Conservation (phyloP, 2,329 filamentous ascomycete species). For the Penicillium sp. region DNA sequence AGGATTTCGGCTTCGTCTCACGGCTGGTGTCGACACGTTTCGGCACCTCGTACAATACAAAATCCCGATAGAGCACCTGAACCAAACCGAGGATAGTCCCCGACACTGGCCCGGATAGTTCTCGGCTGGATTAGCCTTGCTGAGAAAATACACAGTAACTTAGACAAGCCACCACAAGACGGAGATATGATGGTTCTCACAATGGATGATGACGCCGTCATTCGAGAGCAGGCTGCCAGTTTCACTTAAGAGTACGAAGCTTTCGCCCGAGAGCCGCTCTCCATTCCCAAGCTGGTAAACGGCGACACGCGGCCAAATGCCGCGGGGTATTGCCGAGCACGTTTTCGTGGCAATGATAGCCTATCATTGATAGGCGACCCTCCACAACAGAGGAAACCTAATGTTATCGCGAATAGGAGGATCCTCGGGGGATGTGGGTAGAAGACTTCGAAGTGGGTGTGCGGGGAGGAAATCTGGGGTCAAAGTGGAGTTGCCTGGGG, state of each 20-base stretch:
- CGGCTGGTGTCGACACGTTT: background rate
- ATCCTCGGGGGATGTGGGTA: background rate
- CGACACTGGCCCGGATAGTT: no score
- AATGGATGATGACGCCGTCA: background rate
- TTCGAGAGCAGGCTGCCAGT: no score
- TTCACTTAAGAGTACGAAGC: no score
- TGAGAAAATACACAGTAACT: no score
- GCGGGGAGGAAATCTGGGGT: slow-evolving; percentile 18
- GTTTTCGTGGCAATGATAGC: slow-evolving; percentile 7
- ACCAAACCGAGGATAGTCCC: background rate
- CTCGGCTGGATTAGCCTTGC: background rate
- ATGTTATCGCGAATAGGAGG: background rate
- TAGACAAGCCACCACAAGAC: background rate
- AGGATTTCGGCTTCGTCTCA: background rate
- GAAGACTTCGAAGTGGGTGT: background rate
- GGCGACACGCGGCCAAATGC: slow-evolving; percentile 4
- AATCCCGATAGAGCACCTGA: background rate
- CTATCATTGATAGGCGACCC: background rate
- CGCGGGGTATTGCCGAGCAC: slow-evolving; percentile 7
- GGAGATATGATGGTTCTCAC: background rate
- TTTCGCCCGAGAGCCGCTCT: background rate
- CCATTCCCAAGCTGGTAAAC: background rate
- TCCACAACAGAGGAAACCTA: background rate
- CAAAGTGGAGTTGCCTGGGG: slow-evolving; percentile 7
- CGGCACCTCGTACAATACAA: background rate